Percentiles rank a stretch among this genome's conserved stretches.
These are phyloP conservation scores for Nannizziopsis arthrosporioides DNA, from an alignment of 2,329 filamentous ascomycete genomes.

Conservation along the genomic window DNA sequence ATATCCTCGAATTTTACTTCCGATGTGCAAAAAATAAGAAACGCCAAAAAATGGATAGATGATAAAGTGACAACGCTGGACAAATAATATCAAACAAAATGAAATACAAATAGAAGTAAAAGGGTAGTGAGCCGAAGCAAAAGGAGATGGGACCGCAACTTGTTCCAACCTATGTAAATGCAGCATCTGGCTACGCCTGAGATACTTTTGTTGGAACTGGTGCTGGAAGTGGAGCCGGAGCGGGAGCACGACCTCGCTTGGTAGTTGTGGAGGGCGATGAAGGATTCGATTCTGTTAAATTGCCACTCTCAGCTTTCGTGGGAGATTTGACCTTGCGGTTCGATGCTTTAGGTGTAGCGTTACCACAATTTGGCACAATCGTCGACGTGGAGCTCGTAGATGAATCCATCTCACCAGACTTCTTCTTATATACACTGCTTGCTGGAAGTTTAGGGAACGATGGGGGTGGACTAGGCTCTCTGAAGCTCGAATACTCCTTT, in stretches of 20 bases:
- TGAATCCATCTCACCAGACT: conserved; percentile 1
- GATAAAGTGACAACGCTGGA: neutral
- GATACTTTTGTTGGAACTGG: neutral
- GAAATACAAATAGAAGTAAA: neutral
- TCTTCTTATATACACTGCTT: conserved; percentile 2
- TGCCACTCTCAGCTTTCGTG: neutral
- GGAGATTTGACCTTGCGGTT: neutral
- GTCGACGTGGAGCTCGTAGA: conserved; percentile 5
- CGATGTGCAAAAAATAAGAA: neutral
- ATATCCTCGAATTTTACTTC: too few species aligned
- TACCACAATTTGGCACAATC: conserved; percentile 4
- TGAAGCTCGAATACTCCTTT: neutral
- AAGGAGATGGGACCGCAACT: neutral
- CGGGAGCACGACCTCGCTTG: too few species aligned
- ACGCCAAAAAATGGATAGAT: neutral
- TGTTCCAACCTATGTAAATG: too few species aligned
- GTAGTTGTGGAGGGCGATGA: neutral
- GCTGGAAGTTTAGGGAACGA: neutral
- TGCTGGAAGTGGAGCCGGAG: neutral
- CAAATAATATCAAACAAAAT: neutral
- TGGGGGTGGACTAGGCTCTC: neutral
- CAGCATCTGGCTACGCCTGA: neutral
- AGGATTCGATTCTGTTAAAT: neutral
- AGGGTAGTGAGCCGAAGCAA: neutral
- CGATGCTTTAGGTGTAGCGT: neutral